Percentiles rank a stretch among this genome's conserved stretches.
These are phyloP conservation scores for Emergomyces orientalis DNA, from an alignment of 2,329 filamentous ascomycete genomes.

Conservation along the genomic window DNA sequence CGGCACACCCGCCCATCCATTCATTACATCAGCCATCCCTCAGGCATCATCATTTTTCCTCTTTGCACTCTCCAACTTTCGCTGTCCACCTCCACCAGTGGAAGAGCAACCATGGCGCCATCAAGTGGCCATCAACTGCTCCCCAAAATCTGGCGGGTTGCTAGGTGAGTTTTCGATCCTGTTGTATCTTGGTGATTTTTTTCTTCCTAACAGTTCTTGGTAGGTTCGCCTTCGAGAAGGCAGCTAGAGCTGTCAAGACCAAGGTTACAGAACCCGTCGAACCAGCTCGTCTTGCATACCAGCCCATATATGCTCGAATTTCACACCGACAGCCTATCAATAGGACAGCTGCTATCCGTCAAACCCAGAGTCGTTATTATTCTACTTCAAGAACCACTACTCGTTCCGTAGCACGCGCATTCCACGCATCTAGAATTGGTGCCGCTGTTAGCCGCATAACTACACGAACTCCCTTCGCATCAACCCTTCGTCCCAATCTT, in stretches of 20 bases:
- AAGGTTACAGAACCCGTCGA: slow-evolving; percentile 35
- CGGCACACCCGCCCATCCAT: neutral
- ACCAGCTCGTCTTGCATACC: slow-evolving; percentile 40
- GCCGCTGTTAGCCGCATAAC: slow-evolving; percentile 54
- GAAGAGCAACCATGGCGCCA: slow-evolving; percentile 34
- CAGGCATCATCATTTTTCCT: neutral
- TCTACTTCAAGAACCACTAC: slow-evolving; percentile 43
- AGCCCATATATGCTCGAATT: slow-evolving; percentile 52
- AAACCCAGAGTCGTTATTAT: slow-evolving; percentile 55
- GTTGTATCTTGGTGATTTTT: neutral
- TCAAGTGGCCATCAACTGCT: slow-evolving; percentile 42
- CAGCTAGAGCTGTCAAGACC: slow-evolving; percentile 33
- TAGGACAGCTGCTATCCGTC: slow-evolving; percentile 53
- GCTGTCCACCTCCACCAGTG: neutral
- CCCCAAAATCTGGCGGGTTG: slow-evolving; percentile 41
- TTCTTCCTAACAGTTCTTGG: slow-evolving; percentile 22
- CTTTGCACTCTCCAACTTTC: neutral
- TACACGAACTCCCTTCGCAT: slow-evolving; percentile 74
- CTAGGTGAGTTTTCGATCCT: slow-evolving; percentile 31
- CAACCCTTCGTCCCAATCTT: slow-evolving; percentile 79
- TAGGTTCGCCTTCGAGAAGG: slow-evolving; percentile 43
- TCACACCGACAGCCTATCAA: slow-evolving; percentile 51
- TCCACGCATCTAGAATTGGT: slow-evolving; percentile 49
- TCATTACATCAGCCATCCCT: slow-evolving; percentile 1
- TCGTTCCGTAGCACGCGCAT: slow-evolving; percentile 43